A percentile compares a stretch with the other conserved stretches of the same genome.
phyloP scores from a whole-genome alignment of 495 filamentous ascomycete genomes.

The Xylaria grammica region DNA sequence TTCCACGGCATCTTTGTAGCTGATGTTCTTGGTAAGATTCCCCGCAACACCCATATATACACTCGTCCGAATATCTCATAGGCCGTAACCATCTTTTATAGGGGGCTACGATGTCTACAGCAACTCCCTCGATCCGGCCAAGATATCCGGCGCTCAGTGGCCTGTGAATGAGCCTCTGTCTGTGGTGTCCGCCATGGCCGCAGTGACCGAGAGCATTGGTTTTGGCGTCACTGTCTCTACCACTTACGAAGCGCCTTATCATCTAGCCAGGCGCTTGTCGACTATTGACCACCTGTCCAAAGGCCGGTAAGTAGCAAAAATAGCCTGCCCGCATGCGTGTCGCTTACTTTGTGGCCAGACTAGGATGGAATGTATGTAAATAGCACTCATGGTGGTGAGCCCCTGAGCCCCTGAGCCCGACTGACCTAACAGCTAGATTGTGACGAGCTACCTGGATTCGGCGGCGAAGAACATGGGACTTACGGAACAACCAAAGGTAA shows the following conservation, averaged over 20 bases:
- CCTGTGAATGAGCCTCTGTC: conserved; percentile 61
- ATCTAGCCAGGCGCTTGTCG: conserved; percentile 66
- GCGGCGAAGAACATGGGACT: conserved; percentile 66
- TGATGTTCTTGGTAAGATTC: conserved; percentile 52
- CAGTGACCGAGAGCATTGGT: conserved; percentile 64
- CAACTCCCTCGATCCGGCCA: conserved; percentile 60
- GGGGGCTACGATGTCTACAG: conserved; percentile 71
- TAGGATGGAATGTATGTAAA: conserved; percentile 63
- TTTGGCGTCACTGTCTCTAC: conserved; percentile 69
- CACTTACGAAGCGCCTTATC: conserved; percentile 74
- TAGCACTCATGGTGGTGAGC: conserved; percentile 2
- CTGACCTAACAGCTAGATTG: conserved; percentile 46
- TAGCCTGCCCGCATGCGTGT: conserved; percentile 5
- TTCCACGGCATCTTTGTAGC: conserved; percentile 70
- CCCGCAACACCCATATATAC: conserved; percentile 4
- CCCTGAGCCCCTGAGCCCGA: conserved; percentile 23
- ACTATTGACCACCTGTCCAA: conserved; percentile 72
- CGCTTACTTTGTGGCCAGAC: conserved; percentile 28
- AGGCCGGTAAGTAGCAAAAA: conserved; percentile 50
- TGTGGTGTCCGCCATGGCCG: conserved; percentile 55
- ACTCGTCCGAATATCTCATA: conserved; percentile 13
- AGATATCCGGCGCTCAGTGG: conserved; percentile 68
- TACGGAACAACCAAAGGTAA: conserved; percentile 52
- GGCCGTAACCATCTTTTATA: conserved; percentile 13
- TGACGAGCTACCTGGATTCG: conserved; percentile 71